These are phyloP conservation scores for Aspergillus awamori DNA, from an alignment of 2,329 filamentous ascomycete genomes.

Conservation along the genomic window DNA sequence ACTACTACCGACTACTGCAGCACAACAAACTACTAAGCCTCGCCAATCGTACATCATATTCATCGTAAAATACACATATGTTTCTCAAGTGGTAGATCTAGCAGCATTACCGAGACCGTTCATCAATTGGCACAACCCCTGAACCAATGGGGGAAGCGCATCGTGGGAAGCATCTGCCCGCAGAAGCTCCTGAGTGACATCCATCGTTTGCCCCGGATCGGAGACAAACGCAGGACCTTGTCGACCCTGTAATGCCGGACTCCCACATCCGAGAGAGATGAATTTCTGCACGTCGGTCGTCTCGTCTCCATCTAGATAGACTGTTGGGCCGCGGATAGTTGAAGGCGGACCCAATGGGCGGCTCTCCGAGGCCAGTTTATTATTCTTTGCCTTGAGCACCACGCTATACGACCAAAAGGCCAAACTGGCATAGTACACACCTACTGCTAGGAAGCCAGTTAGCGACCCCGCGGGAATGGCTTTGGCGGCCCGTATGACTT, in stretches of 20 bases:
- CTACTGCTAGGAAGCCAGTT: slow-evolving; percentile 69
- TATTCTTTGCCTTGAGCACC: slow-evolving; percentile 48
- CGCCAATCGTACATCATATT: background rate
- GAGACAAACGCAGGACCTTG: slow-evolving; percentile 46
- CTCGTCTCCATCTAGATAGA: slow-evolving; percentile 62
- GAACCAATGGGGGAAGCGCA: slow-evolving; percentile 62
- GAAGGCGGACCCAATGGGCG: background rate
- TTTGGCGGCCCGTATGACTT: slow-evolving; percentile 64
- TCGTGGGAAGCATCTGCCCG: slow-evolving; percentile 55
- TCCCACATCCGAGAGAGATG: slow-evolving; percentile 58
- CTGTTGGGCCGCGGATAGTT: slow-evolving; percentile 29
- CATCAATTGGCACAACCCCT: slow-evolving; percentile 67
- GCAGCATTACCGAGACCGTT: slow-evolving; percentile 30
- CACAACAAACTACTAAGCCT: background rate
- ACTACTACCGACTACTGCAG: background rate
- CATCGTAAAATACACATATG: background rate
- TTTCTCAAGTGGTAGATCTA: slow-evolving; percentile 2
- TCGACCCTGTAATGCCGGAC: slow-evolving; percentile 53
- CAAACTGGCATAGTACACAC: slow-evolving; percentile 69
- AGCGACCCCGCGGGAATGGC: slow-evolving; percentile 57
- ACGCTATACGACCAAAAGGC: slow-evolving; percentile 72
- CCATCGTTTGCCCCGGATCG: slow-evolving; percentile 63
- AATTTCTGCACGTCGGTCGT: slow-evolving; percentile 59
- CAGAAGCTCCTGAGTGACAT: slow-evolving; percentile 60
- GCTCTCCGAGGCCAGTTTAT: background rate